phyloP scores from a whole-genome alignment of 768 basidiomycete species.

The Naganishia antarctica region DNA sequence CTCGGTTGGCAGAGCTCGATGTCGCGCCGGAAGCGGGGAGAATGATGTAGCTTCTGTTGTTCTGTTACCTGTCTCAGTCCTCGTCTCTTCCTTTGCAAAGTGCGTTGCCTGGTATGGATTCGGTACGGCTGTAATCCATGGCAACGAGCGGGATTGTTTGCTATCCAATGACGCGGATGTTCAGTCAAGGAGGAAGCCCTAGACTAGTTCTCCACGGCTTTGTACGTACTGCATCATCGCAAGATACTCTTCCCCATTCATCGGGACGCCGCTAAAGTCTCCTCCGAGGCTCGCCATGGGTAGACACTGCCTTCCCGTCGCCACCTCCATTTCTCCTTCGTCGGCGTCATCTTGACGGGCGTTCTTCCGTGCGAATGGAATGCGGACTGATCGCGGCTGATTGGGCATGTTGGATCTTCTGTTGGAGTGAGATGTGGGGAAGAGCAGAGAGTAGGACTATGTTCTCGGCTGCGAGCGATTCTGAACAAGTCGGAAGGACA shows the following conservation, averaged over 20 bases:
- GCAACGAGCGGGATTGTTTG: conserved; percentile 8
- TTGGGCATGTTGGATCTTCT: no score
- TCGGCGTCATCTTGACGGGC: not conserved
- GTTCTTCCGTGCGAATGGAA: no score
- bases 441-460: no score
- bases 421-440: no score
- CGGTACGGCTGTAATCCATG: conserved; percentile 20
- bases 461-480: no score
- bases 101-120: conserved; percentile 3
- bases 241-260: conserved; percentile 49
- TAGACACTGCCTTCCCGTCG: conserved; percentile 27
- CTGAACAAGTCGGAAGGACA: no score
- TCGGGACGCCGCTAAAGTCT: conserved; percentile 44
- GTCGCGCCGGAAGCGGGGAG: conserved; percentile 31
- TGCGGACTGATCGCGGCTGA: no score
- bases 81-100: not conserved
- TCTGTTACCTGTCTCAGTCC: not conserved
- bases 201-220: no score
- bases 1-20: conserved; percentile 44
- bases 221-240: conserved; percentile 34
- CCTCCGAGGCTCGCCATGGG: conserved; percentile 46
- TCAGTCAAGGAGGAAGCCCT: no score
- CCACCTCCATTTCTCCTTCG: not conserved
- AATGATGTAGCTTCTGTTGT: no score
- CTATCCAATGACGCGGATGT: no score